Percentiles rank a stretch among this genome's conserved stretches.
These are phyloP conservation scores for Thoreauomyces humboldtii DNA, from an alignment of 192 early-diverging fungal genomes.

Conservation along the genomic window DNA sequence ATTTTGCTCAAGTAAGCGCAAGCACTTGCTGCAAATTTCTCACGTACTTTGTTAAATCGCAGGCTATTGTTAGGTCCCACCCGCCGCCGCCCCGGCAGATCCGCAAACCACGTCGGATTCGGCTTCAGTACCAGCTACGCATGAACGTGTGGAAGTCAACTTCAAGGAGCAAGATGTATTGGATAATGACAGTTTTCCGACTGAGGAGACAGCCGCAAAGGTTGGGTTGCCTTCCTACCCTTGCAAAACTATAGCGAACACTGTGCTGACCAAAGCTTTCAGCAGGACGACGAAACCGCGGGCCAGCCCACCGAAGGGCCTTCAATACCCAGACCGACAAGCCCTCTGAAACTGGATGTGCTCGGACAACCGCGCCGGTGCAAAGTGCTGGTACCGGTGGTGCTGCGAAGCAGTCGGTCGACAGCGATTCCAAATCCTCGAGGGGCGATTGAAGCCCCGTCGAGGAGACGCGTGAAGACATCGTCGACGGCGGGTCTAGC, in stretches of 20 bases:
- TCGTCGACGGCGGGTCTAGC: constrained; percentile 21
- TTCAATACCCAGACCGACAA: neutral
- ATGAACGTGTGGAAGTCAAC: too few species aligned
- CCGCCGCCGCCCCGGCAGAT: too few species aligned
- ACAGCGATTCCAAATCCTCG: constrained; percentile 25
- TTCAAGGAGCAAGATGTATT: neutral
- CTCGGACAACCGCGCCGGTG: constrained; percentile 18
- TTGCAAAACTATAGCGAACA: neutral
- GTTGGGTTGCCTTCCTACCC: neutral
- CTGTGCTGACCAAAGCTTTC: neutral
- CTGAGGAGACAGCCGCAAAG: neutral
- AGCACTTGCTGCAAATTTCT: too few species aligned
- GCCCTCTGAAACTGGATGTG: neutral
- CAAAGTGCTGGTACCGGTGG: constrained; percentile 24
- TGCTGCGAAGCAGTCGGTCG: constrained; percentile 22
- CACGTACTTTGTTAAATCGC: too few species aligned
- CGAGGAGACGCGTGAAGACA: constrained; percentile 24
- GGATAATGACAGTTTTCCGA: neutral
- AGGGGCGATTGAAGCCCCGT: constrained; percentile 20
- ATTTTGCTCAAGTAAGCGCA: neutral
- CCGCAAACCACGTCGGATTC: too few species aligned
- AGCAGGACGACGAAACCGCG: neutral
- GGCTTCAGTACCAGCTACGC: too few species aligned
- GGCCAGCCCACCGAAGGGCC: too few species aligned
- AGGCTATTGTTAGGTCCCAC: too few species aligned